Base-by-base conservation (phyloP, 2,329 filamentous ascomycete genomes). In the Aureobasidium sp. region DNA sequence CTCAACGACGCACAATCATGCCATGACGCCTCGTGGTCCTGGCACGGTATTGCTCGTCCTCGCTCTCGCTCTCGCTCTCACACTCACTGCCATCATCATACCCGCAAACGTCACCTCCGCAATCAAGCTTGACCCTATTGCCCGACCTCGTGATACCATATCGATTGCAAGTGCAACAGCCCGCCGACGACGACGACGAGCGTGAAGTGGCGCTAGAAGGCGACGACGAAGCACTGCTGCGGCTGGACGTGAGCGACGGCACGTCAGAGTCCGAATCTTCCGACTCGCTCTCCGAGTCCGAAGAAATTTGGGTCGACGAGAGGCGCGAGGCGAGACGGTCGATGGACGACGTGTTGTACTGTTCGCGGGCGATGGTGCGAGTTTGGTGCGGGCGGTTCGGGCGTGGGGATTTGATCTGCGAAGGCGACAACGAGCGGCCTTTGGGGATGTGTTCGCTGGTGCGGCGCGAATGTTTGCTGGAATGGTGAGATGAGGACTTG, bases 61-160 rank as follows among this genome's bases (percentile, higher is more conserved):
- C 32, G 14, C 27, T 72, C 60, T 80, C 79, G 63, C 83, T 80
- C 58, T 85, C 83, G 37, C 64, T 70, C 62, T 84, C 84, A 62
- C 84, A 88, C 53, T 81, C 79, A 50, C 75, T 79, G 58, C 77
- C 80, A 57, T 88, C 84, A 59, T 79, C 80, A 74, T 87, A 93
- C 65, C 88, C 88, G 73, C 91, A 96, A 68, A 88, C 85, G 57
- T 83, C 77, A 62, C 91, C 91, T 63, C 90, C 90, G 67, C 91
- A 97, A 80, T 96, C 90, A 70, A 96, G 83, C 80, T 91, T 93
- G 79, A 97, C 86, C 65, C 90, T 85, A 71, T 94, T 86, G 67
- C 90, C 90, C 10, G 27, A 84, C 74, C 90, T 87, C 60, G 90
- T 96, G 77, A 97, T 95, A 63, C 90, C 91, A 76, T 93, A 96